Evolutionary conservation across 192 early-diverging fungal genomes (phyloP), one percentile per base, ranked within the genome.

Genomic region (Umbelopsis isabellina): DNA sequence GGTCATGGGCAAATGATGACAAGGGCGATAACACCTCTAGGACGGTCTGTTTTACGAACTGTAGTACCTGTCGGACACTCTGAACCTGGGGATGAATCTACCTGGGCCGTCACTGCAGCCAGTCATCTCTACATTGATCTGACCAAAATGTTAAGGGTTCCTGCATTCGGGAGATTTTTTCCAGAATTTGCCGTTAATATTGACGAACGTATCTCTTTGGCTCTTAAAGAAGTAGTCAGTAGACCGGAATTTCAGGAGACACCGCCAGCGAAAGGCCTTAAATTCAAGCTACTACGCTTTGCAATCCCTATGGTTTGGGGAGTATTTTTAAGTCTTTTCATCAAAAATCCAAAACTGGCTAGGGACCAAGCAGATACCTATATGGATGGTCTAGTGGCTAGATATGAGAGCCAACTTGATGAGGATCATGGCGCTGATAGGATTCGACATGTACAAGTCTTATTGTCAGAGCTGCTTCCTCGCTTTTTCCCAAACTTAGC

Each of bases 1-100:
- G 46, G 65, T 0, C 45, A 47, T 46, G 20, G 16, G 21, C 65
- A 66, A 66, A 48, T 46, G 65, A 48, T 66, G 65, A 47, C 41
- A 22, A 46, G 21, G n/a, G 45, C 65, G 6, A 23, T 66, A 2
- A 66, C 37, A 0, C 65, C 65, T 4, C 16, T 66, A 41, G 65
- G 65, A 46, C 18, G 41, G 2, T 48, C 41, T 11, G 46, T 48
- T 12, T 20, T 66, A 9, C 65, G 55, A 35, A 61, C 55, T 1
- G 5, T 61, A 2, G n/a, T 61, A 35, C 55, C 55, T 10, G 25
- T 61, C 33, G 55, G 55, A 0, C 55, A 61, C 33, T 27, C 10
- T 25, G 13, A 6, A 33, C 55, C 55, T n/a, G 55, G 55, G 6
- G 55, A 61, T 33, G 55, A 61, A 12, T 61, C 55, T 61, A 1